Base-by-base conservation (phyloP, 176 grass and related monocot genomes). In the Hordeum marinum region DNA sequence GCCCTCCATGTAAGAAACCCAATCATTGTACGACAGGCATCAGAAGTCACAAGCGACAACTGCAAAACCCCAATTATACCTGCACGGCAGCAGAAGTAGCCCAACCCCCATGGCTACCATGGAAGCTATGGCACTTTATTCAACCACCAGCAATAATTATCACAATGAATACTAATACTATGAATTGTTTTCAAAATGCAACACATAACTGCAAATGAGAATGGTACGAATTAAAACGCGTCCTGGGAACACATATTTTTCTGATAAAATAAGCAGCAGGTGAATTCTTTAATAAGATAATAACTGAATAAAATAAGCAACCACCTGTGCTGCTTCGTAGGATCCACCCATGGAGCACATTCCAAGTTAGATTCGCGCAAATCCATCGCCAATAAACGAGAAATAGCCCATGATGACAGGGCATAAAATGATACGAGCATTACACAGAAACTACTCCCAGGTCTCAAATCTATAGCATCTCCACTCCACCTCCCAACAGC, bases 61-160 rank as follows among this genome's bases (percentile, higher is more conserved):
- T n/a, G 21, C 79, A n/a, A 73, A 83, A 31, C 68, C 27, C 45
- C 80, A 79, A 15, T 34, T 67, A 83, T 78, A 67, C 43, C 72
- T 73, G 57, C 73, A 65, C 65, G 55, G 25, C 26, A 86, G 31
- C 20, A 55, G 83, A 41, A 78, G 52, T 58, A 41, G 41, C 26
- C 64, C 18, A 55, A 54, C 40, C 63, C 11, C 72, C 39, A 48
- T 21, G 27, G 31, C 36, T 52, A 52, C 37, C 71, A 82, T 80
- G 59, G 69, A 46, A 70, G 15, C 24, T 27, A 78, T 24, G 54
- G 43, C 67, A 79, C 20, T 73, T 58, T 67, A 14, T 55, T 57
- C 75, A 83, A 83, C 59, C 15, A 83, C 75, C 73, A 68, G 34
- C 26, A 27, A 79, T 73, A 79, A 61, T 79, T 79, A 72, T 82